Evolutionary conservation across 1,139 yeast genomes (phyloP).

Genomic region (Blastobotrys indianensis): DNA sequence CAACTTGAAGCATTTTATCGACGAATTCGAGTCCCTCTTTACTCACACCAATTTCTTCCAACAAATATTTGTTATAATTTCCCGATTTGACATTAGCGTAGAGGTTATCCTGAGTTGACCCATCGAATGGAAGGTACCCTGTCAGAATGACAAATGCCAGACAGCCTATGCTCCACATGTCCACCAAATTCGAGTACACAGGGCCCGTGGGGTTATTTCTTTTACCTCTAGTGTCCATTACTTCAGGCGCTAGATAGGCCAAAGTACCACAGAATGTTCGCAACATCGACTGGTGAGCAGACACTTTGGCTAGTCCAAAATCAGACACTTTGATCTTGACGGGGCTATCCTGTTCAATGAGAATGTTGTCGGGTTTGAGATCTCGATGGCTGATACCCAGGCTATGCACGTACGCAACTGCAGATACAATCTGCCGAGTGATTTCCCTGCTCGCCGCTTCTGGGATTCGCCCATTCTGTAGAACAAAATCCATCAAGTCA

Average conservation of each 20-base stretch:
- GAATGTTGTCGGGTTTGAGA: conserved; percentile 78
- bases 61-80: conserved; percentile 72
- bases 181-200: conserved; percentile 80
- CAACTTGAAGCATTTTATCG: conserved; percentile 61
- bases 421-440: conserved; percentile 74
- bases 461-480: conserved; percentile 84
- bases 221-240: conserved; percentile 58
- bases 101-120: conserved; percentile 80
- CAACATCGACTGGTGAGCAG: conserved; percentile 70
- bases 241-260: conserved; percentile 93
- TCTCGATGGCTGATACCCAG: conserved; percentile 92
- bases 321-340: conserved; percentile 86
- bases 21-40: conserved; percentile 64
- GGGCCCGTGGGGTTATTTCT: conserved; percentile 25
- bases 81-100: conserved; percentile 73
- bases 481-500: conserved; percentile 94
- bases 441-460: conserved; percentile 87
- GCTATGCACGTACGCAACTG: conserved; percentile 79
- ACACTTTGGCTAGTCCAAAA: conserved; percentile 82
- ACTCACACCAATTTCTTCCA: conserved; percentile 60
- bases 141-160: conserved; percentile 83
- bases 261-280: conserved; percentile 87
- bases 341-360: conserved; percentile 87
- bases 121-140: conserved; percentile 90
- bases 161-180: conserved; percentile 96